Evolutionary conservation across 495 filamentous ascomycete species (phyloP), one percentile per base, ranked within the genome.

Genomic region (Aspergillus ostianus): DNA sequence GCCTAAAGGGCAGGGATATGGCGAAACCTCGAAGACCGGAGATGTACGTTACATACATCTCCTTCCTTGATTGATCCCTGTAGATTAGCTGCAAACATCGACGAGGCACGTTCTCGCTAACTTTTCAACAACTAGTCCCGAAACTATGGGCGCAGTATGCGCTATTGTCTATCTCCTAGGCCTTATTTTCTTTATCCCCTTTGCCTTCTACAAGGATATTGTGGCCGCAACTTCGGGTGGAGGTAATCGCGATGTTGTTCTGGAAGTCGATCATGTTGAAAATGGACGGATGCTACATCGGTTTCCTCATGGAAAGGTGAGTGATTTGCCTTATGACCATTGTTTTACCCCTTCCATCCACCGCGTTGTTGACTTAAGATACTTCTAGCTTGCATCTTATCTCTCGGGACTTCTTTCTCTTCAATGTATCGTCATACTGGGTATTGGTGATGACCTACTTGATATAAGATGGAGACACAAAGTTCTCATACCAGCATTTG

Each of bases 401-500:
- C 85, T 97, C 36, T 98, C 94, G 13, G 93, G 92, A 44, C 85
- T 97, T 58, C 85, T 97, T 57, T 95, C 92, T 6, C 83, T 99
- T 29, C 91, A 97, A 75, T 88, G 84, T 26, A 88, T 96, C 56
- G 86, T 90, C 29, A 87, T 97, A 46, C 89, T 99, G 46, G 94
- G 94, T 36, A 88, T 98, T 57, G 90, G 90, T 21, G 94, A 99
- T 73, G 94, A 99, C 72, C 83, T 97, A 15, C 96, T 99, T 75
- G 94, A 99, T 73, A 95, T 99, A 65, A 87, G 95, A 66, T 99
- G 94, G 94, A 87, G 94, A 53, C 95, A 99, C 79, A 99, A 99
- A 75, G 86, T 98, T 68, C 86, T 98, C 74, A 97, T 99, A 61
- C 94, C 94, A 5, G 95, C 90, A 17, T 91, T 99, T 67, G 92